These are phyloP conservation scores for Maudiozyma serrabonitensis DNA, from an alignment of 805 yeast species.

Conservation along the genomic window DNA sequence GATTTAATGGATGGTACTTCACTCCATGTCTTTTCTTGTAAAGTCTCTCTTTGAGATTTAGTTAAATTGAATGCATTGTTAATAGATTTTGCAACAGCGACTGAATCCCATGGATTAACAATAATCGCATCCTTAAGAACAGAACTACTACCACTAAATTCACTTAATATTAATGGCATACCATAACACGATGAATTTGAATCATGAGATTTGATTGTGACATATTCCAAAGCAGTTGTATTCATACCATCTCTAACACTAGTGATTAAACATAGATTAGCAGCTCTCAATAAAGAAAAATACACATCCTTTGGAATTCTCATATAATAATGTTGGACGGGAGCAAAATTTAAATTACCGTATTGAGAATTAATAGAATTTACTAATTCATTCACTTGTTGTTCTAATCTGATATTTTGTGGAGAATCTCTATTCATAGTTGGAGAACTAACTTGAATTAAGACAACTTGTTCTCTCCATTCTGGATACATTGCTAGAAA, in stretches of 20 bases:
- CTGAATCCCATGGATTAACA: conserved; percentile 96
- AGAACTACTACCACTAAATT: conserved; percentile 82
- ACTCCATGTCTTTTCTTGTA: conserved; percentile 48
- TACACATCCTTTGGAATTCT: conserved; percentile 83
- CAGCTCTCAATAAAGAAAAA: conserved; percentile 75
- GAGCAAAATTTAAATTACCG: conserved; percentile 74
- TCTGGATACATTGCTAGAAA: conserved; percentile 87
- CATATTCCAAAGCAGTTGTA: conserved; percentile 88
- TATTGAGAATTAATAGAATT: conserved; percentile 74
- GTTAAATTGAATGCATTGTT: conserved; percentile 55
- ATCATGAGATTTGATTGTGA: conserved; percentile 65
- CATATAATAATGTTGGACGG: conserved; percentile 89
- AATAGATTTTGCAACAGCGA: conserved; percentile 81
- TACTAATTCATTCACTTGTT: conserved; percentile 74
- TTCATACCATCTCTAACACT: conserved; percentile 94
- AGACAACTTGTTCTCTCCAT: conserved; percentile 77
- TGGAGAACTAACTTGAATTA: conserved; percentile 88
- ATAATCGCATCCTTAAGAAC: conserved; percentile 63
- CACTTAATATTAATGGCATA: conserved; percentile 76
- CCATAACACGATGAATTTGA: conserved; percentile 29
- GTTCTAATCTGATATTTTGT: conserved; percentile 54
- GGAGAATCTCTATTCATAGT: conserved; percentile 23
- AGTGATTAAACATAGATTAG: conserved; percentile 83
- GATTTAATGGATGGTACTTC: conserved; percentile 68
- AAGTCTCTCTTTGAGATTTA: conserved; percentile 33